Conservation (phyloP, 2,329 filamentous ascomycete genomes). For the Herpotrichia juniperi region DNA sequence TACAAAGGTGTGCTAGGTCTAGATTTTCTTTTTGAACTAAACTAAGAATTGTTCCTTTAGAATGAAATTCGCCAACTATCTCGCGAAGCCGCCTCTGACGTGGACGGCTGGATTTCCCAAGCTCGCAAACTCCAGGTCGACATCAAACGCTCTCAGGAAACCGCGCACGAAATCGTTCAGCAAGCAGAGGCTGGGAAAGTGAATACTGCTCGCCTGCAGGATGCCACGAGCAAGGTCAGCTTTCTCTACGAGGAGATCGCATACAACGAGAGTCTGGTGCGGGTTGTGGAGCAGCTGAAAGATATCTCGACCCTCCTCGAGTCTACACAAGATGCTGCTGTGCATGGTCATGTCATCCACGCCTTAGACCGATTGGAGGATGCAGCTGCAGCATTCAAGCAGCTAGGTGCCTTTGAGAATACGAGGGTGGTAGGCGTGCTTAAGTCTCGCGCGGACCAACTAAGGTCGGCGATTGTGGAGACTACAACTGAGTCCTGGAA, state of each 20-base stretch:
- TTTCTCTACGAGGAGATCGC: conserved; percentile 64
- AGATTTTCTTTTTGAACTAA: conserved; percentile 9
- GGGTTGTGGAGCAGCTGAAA: conserved; percentile 58
- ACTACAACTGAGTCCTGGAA: conserved; percentile 75
- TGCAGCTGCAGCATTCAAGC: conserved; percentile 61
- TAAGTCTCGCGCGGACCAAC: conserved; percentile 66
- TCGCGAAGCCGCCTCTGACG: conserved; percentile 75
- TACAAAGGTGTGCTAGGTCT: conserved; percentile 53
- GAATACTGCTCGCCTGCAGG: conserved; percentile 68
- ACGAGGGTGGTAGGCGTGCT: conserved; percentile 70
- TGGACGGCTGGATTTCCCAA: conserved; percentile 84
- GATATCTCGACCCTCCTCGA: conserved; percentile 57
- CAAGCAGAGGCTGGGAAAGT: conserved; percentile 73
- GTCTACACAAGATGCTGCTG: conserved; percentile 52
- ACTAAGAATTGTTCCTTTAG: conserved; percentile 47
- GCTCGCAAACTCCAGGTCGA: conserved; percentile 85
- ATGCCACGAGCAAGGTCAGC: conserved; percentile 60
- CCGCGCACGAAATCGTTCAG: conserved; percentile 80
- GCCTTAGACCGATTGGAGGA: conserved; percentile 58
- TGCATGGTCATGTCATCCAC: conserved; percentile 51
- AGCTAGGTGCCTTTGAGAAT: conserved; percentile 65
- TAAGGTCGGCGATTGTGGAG: conserved; percentile 70
- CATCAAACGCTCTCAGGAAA: conserved; percentile 77
- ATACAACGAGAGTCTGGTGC: conserved; percentile 62
- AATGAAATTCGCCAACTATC: conserved; percentile 77